Base-by-base conservation (phyloP, 805 yeast genomes). In the Saturnispora galanensis region DNA sequence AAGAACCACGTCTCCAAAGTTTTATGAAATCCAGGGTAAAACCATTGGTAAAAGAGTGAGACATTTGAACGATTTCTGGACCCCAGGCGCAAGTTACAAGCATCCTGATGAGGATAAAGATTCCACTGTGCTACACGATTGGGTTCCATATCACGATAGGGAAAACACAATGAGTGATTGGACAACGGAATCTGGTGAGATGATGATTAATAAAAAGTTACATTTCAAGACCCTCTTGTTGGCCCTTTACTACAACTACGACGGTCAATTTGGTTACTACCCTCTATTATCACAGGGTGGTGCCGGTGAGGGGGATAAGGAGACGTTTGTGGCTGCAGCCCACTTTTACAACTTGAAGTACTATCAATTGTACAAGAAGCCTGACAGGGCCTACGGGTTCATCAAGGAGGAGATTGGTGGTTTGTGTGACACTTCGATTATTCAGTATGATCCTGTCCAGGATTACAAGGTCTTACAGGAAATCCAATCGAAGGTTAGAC, bases 231-330 rank as follows among this genome's bases (percentile, higher is more conserved):
- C 79, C 8, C 62, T 79, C 29, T 61, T 78, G 39, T 59, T 79
- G 18, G 74, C 84, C 0, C 56, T 77, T 31, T 79, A 77, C 55
- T 79, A 79, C 55, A 79, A 79, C 53, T 56, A 73, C 35, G 76
- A 73, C 53, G 84, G 84, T 0, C 81, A 81, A 3, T 67, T 68
- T n/a, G 67, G 73, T 45, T 77, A 72, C 51, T 77, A 77, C 50
- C 74, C 75, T 21, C 59, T 77, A 15, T 66, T 77, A 44, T 70
- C 80, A 0, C 75, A 76, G 57, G 81, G 76, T 32, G 70, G 69
- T 35, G 75, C 74, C 3, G 93, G 93, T n/a, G 86, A 81, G 63
- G 93, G 90, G 41, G 90, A 84, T 57, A 84, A 83, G 55, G 90
- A 83, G 52, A 81, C 90, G 0, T 80, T 81, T 48, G 66, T 80